Base-by-base conservation (phyloP, 768 basidiomycete genomes). In the Serendipita sp. region DNA sequence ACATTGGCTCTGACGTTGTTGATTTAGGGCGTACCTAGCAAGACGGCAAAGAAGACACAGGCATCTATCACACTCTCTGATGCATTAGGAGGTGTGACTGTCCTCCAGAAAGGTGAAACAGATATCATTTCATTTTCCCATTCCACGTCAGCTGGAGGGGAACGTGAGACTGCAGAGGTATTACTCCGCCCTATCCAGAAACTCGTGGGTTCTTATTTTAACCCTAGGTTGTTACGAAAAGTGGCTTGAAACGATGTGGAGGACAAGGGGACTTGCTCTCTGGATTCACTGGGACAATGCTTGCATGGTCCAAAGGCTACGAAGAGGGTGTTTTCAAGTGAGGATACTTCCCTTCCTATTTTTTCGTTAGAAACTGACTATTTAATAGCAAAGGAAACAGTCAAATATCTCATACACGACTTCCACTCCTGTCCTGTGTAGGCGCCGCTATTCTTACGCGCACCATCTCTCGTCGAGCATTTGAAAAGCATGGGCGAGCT, bases 291-390 rank as follows among this genome's bases (percentile, higher is more conserved):
- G 96, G 93, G 0, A 83, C 91, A 1, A 83, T 96, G 72, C 77
- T 98, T 68, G 94, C 94, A 3, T 99, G 96, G 95, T 91, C 88
- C 3, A 88, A 87, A 72, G 91, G 89, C 69, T 98, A 89, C 72
- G 91, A 94, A 70, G 83, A 83, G 48, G 88, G 92, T 15, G 81
- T 80, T 1, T 91, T 86, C 68, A 86, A 86, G 90, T 91, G 70
- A 69, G 80, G 71, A 33, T 52, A 66, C 18, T 43, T 34, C n/a
- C 34, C 15, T 58, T 46, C 15, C 68, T 48, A 3, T 2, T 4
- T 27, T 62, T 10, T 40, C 15, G 31, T 29, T 33, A 3, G 13
- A 37, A 40, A 48, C 3, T 29, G 29, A 53, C 34, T 40, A 44
- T 43, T 46, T 52, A 64, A 64, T 64, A 50, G 27, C 58, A 23